Evolutionary conservation across 345 rosid genomes (phyloP), one percentile per base, ranked within the genome.

Genomic region (Odontarrhena argentea): DNA sequence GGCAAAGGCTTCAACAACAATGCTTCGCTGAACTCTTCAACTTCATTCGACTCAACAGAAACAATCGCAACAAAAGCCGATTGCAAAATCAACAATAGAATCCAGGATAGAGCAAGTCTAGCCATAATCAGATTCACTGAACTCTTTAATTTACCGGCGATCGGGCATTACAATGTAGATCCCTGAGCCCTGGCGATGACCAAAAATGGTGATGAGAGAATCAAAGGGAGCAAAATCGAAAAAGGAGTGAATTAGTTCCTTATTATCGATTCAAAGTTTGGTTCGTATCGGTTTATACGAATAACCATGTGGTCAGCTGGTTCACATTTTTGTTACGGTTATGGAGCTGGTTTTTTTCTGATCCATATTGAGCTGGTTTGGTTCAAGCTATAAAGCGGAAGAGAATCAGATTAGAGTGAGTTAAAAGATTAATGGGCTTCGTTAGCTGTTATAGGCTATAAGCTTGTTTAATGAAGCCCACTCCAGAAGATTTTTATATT

Each of bases 1-100:
- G 97, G 96, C 13, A 94, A 74, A 5, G 99, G 96, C 78, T 81
- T 94, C 77, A 91, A 55, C 42, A 94, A 76, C 73, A 91, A 32
- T 57, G 81, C 84, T 77, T 94, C 97, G 28, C 52, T 69, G 79
- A 94, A 91, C 64, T 84, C 88, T 74, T 91, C 97, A 15, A 64
- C 80, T 48, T 37, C 55, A 8, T 9, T 73, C 70, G 81, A 87
- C 74, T 83, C 86, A 45, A 60, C 86, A 41, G 58, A 60, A 9
- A 74, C 77, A 57, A 70, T 35, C 38, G 69, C n/a, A 55, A 65
- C 49, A 9, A 59, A 7, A 60, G 35, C 22, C 30, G 68, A 76
- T 45, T 53, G 57, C 9, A 76, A 2, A 49, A 76, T 54, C 5
- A 76, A 40, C 43, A 71, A 11, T 13, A 48, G 46, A 67, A 76